A percentile compares a stretch with the other conserved stretches of the same genome.
These are phyloP conservation scores for Neurospora terricola DNA, from an alignment of 495 filamentous ascomycete species.

Conservation along the genomic window DNA sequence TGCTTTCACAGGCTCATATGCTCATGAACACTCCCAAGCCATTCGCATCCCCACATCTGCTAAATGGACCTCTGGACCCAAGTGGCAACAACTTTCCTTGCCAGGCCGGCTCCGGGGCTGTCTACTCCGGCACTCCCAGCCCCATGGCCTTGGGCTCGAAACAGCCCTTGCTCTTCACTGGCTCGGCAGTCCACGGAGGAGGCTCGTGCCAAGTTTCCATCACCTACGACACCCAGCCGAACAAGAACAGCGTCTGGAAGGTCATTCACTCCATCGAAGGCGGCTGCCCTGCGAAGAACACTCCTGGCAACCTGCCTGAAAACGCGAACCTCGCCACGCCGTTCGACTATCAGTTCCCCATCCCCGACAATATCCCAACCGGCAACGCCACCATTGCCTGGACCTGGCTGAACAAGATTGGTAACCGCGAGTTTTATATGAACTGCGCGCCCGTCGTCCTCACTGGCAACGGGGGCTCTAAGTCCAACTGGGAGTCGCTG, in stretches of 20 bases:
- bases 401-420: slow-evolving; percentile 86
- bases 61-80: neutral
- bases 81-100: slow-evolving; percentile 68
- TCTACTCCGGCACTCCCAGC: slow-evolving; percentile 34
- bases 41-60: accelerated
- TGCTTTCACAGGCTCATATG: slow-evolving; percentile 57
- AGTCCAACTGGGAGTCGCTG: slow-evolving; percentile 44
- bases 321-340: slow-evolving; percentile 17
- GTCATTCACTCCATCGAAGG: slow-evolving; percentile 77
- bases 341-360: slow-evolving; percentile 42
- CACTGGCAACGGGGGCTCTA: slow-evolving; percentile 37
- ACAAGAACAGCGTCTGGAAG: slow-evolving; percentile 50
- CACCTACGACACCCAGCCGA: slow-evolving; percentile 59
- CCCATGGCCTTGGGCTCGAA: slow-evolving; percentile 42
- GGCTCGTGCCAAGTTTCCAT: slow-evolving; percentile 81
- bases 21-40: slow-evolving; percentile 55
- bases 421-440: slow-evolving; percentile 94
- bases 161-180: slow-evolving; percentile 45
- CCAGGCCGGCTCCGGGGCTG: too few relatives aligned
- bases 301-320: slow-evolving; percentile 30
- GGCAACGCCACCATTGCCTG: slow-evolving; percentile 66
- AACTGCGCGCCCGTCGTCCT: slow-evolving; percentile 74
- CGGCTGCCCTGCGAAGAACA: slow-evolving; percentile 56
- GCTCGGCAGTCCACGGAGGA: slow-evolving; percentile 66
- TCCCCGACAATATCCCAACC: slow-evolving; percentile 46